Conservation (phyloP, 176 grass and related monocot genomes). For the Pontederia paniculata region DNA sequence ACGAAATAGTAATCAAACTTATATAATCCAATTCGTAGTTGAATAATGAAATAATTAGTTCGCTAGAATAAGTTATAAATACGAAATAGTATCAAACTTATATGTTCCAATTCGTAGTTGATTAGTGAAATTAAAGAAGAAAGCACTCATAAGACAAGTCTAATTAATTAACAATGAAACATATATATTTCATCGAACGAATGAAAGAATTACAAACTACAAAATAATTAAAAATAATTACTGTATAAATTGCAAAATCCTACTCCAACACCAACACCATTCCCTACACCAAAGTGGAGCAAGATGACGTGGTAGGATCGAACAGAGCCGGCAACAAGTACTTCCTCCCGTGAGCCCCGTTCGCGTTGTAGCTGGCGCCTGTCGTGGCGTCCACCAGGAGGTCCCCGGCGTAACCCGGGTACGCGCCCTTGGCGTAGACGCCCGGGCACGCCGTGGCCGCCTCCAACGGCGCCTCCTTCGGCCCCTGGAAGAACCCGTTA, state of each 20-base stretch:
- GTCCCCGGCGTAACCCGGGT: constrained; percentile 44
- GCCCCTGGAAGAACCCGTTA: constrained; percentile 63
- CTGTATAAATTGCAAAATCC: neutral
- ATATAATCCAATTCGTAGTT: too few relatives aligned
- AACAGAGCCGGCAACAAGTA: constrained; percentile 45
- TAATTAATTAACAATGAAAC: too few relatives aligned
- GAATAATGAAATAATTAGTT: too few relatives aligned
- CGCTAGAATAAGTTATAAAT: too few relatives aligned
- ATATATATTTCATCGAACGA: constrained; percentile 6
- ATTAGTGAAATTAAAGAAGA: too few relatives aligned
- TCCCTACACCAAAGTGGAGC: constrained; percentile 43
- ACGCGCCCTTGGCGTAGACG: constrained; percentile 53
- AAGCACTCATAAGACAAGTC: too few relatives aligned
- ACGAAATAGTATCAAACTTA: too few relatives aligned
- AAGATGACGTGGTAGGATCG: constrained; percentile 39
- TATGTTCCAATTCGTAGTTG: too few relatives aligned
- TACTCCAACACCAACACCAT: neutral
- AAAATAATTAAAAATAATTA: neutral
- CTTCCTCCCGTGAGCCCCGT: constrained; percentile 47
- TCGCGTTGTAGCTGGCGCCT: constrained; percentile 52
- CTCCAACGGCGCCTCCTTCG: constrained; percentile 46
- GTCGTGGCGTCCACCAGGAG: constrained; percentile 34
- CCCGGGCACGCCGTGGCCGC: constrained; percentile 55
- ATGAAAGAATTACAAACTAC: constrained; percentile 16
- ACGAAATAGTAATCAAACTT: too few relatives aligned